A percentile compares a stretch with the other conserved stretches of the same genome.
These are phyloP conservation scores for Colletotrichum sp. DNA, from an alignment of 2,329 filamentous ascomycete genomes.

Conservation along the genomic window DNA sequence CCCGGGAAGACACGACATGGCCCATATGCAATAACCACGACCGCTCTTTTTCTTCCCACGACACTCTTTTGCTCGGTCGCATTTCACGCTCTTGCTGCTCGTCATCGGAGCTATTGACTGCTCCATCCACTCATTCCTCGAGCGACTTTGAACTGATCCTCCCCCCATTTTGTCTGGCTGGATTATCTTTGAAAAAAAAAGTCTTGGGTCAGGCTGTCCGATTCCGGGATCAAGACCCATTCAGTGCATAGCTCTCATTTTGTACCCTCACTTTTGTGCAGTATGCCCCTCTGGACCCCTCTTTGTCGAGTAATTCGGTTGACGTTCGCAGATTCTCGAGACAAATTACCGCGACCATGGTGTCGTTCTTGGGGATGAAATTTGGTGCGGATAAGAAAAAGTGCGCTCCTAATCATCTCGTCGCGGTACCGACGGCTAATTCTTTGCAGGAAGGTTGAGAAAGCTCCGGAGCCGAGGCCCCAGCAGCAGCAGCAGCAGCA, in stretches of 20 bases:
- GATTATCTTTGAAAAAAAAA: neutral
- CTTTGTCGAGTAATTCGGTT: neutral
- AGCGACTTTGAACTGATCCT: neutral
- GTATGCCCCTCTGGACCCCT: conserved; percentile 14
- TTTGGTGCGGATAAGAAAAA: conserved; percentile 63
- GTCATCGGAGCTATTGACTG: conserved; percentile 6
- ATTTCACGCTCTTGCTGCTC: neutral
- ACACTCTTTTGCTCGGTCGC: conserved; percentile 5
- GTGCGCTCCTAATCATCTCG: conserved; percentile 26
- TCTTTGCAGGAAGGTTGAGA: conserved; percentile 22
- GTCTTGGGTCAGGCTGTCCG: neutral
- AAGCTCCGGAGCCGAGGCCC: conserved; percentile 23
- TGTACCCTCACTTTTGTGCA: neutral
- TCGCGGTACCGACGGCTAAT: neutral
- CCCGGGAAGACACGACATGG: conserved; percentile 18
- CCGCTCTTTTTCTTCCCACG: conserved; percentile 8
- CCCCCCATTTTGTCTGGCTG: neutral
- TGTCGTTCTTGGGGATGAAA: conserved; percentile 64
- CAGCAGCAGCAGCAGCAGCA: conserved; percentile 18
- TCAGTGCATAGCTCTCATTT: conserved; percentile 13
- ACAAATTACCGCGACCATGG: conserved; percentile 44
- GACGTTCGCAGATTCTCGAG: conserved; percentile 3
- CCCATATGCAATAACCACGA: conserved; percentile 15
- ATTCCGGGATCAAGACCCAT: neutral
- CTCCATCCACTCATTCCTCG: neutral